These are phyloP conservation scores for Neurospora terricola DNA, from an alignment of 495 filamentous ascomycete species.

Conservation along the genomic window DNA sequence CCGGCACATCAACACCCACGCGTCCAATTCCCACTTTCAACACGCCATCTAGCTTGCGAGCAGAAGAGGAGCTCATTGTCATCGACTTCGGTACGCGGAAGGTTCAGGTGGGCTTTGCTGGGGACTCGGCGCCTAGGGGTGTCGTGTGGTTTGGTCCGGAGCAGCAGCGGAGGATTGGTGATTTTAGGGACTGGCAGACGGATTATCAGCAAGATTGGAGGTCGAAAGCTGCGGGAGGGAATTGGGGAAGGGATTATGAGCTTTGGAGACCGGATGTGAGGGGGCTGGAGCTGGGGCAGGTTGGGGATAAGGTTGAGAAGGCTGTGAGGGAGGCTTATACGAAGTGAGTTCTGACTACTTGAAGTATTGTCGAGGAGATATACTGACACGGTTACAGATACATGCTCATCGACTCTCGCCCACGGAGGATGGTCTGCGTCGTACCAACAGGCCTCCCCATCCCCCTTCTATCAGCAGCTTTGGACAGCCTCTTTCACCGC, in stretches of 20 bases:
- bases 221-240: slow-evolving; percentile 31
- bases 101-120: slow-evolving; percentile 76
- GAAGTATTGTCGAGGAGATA: background rate
- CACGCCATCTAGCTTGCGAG: slow-evolving; percentile 63
- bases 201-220: slow-evolving; percentile 38
- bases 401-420: slow-evolving; percentile 66
- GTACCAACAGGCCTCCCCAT: slow-evolving; percentile 72
- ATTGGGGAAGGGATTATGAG: slow-evolving; percentile 66
- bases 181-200: slow-evolving; percentile 63
- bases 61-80: slow-evolving; percentile 74
- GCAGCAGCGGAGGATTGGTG: slow-evolving; percentile 64
- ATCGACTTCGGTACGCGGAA: slow-evolving; percentile 74
- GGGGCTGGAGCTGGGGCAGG: slow-evolving; percentile 60
- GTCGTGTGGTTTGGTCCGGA: slow-evolving; percentile 61
- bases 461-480: slow-evolving; percentile 59
- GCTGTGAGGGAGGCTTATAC: slow-evolving; percentile 75
- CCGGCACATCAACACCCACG: slow-evolving; percentile 49
- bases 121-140: slow-evolving; percentile 65
- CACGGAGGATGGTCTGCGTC: slow-evolving; percentile 59
- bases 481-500: slow-evolving; percentile 67
- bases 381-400: slow-evolving; percentile 35
- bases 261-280: slow-evolving; percentile 72
- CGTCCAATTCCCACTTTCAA: slow-evolving; percentile 54
- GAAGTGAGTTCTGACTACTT: slow-evolving; percentile 36
- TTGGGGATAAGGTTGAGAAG: slow-evolving; percentile 83